Conservation (phyloP, 163 green algal genomes). For the Scenedesmus sp. region DNA sequence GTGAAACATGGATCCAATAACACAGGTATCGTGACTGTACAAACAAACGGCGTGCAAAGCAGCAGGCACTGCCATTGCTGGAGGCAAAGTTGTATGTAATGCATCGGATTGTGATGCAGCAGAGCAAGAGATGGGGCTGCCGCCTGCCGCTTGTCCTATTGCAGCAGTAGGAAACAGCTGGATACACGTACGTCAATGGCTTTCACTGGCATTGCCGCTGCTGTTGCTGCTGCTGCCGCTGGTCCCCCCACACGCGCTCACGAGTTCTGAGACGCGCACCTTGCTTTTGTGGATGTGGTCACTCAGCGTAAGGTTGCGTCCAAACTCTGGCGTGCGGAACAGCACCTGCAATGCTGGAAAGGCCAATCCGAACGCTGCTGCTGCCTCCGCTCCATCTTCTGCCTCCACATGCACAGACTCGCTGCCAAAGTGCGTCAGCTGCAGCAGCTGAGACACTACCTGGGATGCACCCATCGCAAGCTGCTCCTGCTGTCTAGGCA, state of each 20-base stretch:
- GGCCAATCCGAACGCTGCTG: background rate
- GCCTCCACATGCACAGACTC: conserved; percentile 28
- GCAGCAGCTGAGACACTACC: background rate
- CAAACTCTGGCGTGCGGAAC: conserved; percentile 11
- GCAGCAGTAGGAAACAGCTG: too few species aligned
- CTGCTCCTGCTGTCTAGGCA: background rate
- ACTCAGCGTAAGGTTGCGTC: background rate
- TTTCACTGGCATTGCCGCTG: too few species aligned
- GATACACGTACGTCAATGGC: too few species aligned
- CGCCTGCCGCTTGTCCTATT: too few species aligned
- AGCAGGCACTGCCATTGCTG: too few species aligned
- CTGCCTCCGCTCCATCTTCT: conserved; percentile 5
- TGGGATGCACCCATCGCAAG: background rate
- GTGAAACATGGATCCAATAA: too few species aligned
- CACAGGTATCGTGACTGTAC: background rate
- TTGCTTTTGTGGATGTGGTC: background rate
- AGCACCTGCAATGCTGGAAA: conserved; percentile 13
- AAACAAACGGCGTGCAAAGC: background rate
- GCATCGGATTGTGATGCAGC: too few species aligned
- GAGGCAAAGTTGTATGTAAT: too few species aligned
- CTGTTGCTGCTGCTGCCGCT: background rate
- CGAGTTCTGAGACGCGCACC: too few species aligned
- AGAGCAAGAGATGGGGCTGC: too few species aligned
- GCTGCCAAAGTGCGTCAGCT: conserved; percentile 19
- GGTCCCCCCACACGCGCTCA: background rate